These are phyloP conservation scores for Arxiozyma telluris DNA, from an alignment of 1,139 yeast species.

Conservation along the genomic window DNA sequence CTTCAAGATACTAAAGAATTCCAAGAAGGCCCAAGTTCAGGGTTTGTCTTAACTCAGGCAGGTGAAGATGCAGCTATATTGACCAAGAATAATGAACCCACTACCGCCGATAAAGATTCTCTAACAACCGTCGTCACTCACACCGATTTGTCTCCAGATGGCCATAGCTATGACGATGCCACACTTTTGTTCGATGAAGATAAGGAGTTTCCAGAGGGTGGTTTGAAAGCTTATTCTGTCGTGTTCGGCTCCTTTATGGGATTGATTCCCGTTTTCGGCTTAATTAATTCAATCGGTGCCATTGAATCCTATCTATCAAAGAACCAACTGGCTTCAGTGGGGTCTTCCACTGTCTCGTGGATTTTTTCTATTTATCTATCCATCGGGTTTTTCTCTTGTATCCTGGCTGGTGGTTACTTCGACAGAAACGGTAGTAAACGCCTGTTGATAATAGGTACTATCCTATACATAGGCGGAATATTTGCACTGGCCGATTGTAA, in stretches of 20 bases:
- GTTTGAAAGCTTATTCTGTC: constrained; percentile 38
- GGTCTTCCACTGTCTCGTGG: constrained; percentile 56
- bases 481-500: constrained; percentile 44
- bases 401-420: constrained; percentile 48
- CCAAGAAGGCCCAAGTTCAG: constrained; percentile 3
- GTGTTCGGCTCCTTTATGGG: constrained; percentile 62
- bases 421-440: constrained; percentile 41
- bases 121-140: neutral
- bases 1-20: too few species aligned
- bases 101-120: neutral
- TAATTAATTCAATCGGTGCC: constrained; percentile 62
- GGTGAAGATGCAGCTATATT: neutral
- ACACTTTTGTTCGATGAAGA: constrained; percentile 7
- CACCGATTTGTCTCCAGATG: neutral
- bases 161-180: neutral
- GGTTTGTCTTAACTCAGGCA: constrained; percentile 1
- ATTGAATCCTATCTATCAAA: constrained; percentile 54
- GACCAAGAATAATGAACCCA: constrained; percentile 1
- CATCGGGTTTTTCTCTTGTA: constrained; percentile 48
- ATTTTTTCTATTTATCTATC: constrained; percentile 58
- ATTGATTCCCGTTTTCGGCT: constrained; percentile 52
- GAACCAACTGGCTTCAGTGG: constrained; percentile 43
- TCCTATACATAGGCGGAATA: constrained; percentile 40
- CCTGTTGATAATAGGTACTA: constrained; percentile 39
- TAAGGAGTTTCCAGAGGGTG: constrained; percentile 28